phyloP scores from a whole-genome alignment of 2,329 filamentous ascomycete genomes.

The Verticillium longisporum region DNA sequence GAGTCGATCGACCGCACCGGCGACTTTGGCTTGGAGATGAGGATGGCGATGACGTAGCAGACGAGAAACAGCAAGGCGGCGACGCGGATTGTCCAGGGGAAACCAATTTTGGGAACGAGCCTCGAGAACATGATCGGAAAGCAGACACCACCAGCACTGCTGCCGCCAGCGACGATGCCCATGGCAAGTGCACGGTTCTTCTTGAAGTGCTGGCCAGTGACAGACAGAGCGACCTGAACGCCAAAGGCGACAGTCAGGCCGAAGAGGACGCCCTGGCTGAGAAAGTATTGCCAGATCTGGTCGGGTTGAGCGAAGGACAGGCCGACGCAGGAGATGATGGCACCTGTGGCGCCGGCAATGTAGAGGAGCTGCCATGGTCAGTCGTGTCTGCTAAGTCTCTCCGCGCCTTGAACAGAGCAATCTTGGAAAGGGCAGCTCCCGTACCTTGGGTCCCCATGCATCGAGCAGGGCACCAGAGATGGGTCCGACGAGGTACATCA shows the following conservation, averaged over 20 bases:
- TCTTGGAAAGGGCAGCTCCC: not conserved
- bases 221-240: constrained; percentile 6
- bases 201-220: constrained; percentile 28
- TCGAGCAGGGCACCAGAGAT: constrained; percentile 34
- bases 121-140: constrained; percentile 25
- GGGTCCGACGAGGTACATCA: constrained; percentile 30
- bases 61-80: constrained; percentile 34
- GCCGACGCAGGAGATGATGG: constrained; percentile 5
- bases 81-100: constrained; percentile 42
- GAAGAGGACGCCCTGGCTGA: constrained; percentile 24
- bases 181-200: constrained; percentile 20
- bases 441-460: constrained; percentile 10
- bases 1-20: constrained; percentile 3
- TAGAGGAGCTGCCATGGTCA: constrained; percentile 1
- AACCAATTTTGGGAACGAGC: constrained; percentile 43
- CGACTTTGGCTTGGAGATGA: constrained; percentile 22
- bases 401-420: no score
- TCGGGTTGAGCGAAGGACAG: constrained; percentile 6
- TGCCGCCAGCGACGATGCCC: constrained; percentile 17
- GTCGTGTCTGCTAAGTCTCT: not conserved
- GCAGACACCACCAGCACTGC: constrained; percentile 3
- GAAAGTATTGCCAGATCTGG: constrained; percentile 27
- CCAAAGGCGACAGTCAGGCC: constrained; percentile 8
- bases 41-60: constrained; percentile 25
- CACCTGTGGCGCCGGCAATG: constrained; percentile 5